These are phyloP conservation scores for Colletotrichum tropicale DNA, from an alignment of 2,329 filamentous ascomycete genomes.

Conservation along the genomic window DNA sequence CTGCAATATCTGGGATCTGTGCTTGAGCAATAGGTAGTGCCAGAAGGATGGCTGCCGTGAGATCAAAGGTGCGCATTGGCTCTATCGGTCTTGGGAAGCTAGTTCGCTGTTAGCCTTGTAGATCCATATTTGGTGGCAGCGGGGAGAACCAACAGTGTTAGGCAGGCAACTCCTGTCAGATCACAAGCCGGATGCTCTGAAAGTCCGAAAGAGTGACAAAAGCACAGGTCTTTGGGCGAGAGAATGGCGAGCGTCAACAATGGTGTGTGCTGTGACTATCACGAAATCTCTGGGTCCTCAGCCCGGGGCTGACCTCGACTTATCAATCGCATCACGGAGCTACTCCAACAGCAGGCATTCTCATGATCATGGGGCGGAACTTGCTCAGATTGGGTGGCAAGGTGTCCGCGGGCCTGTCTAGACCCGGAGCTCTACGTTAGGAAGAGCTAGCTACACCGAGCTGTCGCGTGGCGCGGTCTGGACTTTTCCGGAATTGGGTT, in stretches of 20 bases:
- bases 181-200: background rate
- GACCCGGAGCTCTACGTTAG: background rate
- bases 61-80: background rate
- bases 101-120: background rate
- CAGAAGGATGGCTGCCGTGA: background rate
- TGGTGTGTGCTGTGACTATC: background rate
- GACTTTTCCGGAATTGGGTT: background rate
- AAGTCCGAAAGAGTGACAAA: background rate
- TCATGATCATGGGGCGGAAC: background rate
- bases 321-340: background rate
- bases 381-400: background rate
- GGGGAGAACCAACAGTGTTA: background rate
- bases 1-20: constrained; percentile 22
- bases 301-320: background rate
- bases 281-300: background rate
- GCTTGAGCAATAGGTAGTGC: background rate
- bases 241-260: background rate
- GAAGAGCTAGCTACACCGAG: background rate
- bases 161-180: background rate
- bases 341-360: background rate
- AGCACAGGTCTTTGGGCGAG: background rate
- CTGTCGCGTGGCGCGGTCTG: background rate
- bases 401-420: background rate
- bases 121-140: background rate
- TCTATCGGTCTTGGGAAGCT: background rate